Conservation (phyloP, 345 rosid genomes). For the Eucalyptus pumila region DNA sequence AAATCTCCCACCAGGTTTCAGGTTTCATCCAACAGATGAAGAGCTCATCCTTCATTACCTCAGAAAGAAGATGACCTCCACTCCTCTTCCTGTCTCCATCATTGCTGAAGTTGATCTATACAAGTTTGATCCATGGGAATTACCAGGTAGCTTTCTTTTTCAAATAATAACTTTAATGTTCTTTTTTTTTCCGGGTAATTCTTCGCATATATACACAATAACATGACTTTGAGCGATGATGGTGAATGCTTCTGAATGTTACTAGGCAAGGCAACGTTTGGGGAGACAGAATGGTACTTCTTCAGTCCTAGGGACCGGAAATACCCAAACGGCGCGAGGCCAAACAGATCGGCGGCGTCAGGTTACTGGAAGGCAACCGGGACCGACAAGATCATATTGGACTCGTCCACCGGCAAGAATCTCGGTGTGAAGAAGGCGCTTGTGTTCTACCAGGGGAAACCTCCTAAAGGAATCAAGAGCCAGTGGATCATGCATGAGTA, state of each 20-base stretch:
- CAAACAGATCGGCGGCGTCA: slow-evolving; percentile 76
- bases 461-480: slow-evolving; percentile 81
- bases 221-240: background rate
- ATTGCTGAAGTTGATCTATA: slow-evolving; percentile 87
- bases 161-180: background rate
- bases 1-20: background rate
- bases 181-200: background rate
- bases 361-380: slow-evolving; percentile 98
- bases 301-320: slow-evolving; percentile 88
- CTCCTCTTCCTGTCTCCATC: slow-evolving; percentile 50
- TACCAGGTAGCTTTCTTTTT: slow-evolving; percentile 34
- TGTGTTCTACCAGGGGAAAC: slow-evolving; percentile 77
- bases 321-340: slow-evolving; percentile 87
- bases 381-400: slow-evolving; percentile 56
- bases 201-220: background rate
- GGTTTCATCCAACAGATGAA: background rate
- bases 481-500: slow-evolving; percentile 96
- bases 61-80: slow-evolving; percentile 42
- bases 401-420: slow-evolving; percentile 26
- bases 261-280: slow-evolving; percentile 49
- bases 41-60: slow-evolving; percentile 86
- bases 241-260: background rate
- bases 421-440: slow-evolving; percentile 86
- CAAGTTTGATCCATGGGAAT: slow-evolving; percentile 87
- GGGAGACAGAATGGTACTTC: slow-evolving; percentile 92